Percentiles rank a stretch among this genome's conserved stretches.
Conservation (phyloP, 78 protist genomes). For the Dictyostelium citrinum region DNA sequence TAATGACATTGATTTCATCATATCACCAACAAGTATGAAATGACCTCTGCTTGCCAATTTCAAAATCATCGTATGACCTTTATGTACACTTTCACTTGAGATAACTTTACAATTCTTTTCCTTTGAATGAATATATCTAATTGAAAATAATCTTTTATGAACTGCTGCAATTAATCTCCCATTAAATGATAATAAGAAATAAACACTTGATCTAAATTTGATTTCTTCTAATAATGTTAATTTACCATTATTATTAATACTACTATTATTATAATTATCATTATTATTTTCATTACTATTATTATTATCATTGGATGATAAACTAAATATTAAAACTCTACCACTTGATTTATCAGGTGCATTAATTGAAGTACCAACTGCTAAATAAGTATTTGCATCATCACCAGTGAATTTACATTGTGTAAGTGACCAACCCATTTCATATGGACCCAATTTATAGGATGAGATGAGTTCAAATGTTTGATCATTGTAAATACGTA, state of each 20-base stretch:
- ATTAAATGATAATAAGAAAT: constrained; percentile 48
- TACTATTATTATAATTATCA: too few species aligned
- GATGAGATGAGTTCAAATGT: constrained; percentile 79
- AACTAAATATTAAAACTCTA: constrained; percentile 83
- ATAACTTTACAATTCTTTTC: constrained; percentile 15
- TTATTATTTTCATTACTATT: too few species aligned
- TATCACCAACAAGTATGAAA: constrained; percentile 93
- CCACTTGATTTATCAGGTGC: constrained; percentile 81
- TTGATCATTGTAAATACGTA: constrained; percentile 76
- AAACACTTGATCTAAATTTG: constrained; percentile 53
- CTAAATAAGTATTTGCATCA: constrained; percentile 44
- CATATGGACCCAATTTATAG: constrained; percentile 12
- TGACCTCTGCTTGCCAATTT: constrained; percentile 84
- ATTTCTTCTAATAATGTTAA: constrained; percentile 35
- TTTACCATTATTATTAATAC: neutral
- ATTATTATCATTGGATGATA: neutral
- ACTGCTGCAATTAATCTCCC: constrained; percentile 88
- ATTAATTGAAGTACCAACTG: constrained; percentile 91
- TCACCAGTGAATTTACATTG: constrained; percentile 30
- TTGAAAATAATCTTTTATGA: constrained; percentile 39
- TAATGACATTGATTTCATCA: constrained; percentile 88
- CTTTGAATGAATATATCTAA: neutral
- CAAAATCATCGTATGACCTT: constrained; percentile 84
- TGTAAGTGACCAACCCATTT: constrained; percentile 31
- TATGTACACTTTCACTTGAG: constrained; percentile 57